These are phyloP conservation scores for Pseudocohnilembus persalinus DNA, from an alignment of 169 alveolate genomes.

Conservation along the genomic window DNA sequence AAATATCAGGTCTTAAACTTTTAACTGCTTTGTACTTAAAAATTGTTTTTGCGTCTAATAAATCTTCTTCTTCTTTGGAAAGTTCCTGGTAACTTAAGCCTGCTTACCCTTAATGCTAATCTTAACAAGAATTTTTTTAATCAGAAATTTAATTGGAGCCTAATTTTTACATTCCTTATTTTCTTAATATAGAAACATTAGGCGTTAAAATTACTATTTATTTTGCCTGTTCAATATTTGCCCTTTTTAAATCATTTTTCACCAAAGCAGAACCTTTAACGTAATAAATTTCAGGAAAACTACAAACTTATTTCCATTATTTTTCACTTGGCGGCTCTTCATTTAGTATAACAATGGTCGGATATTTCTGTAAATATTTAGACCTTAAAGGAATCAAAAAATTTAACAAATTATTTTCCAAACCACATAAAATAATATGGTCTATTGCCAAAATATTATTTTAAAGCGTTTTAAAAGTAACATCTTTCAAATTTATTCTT, in stretches of 20 bases:
- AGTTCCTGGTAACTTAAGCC: conserved; percentile 26
- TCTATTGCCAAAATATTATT: conserved; percentile 73
- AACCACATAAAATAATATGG: conserved; percentile 83
- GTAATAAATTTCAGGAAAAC: conserved; percentile 76
- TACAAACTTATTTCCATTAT: conserved; percentile 71
- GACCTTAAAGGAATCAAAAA: conserved; percentile 83
- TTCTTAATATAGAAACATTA: conserved; percentile 35
- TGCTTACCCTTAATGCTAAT: conserved; percentile 32
- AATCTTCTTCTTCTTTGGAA: conserved; percentile 75
- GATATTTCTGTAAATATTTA: conserved; percentile 52
- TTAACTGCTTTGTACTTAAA: conserved; percentile 76
- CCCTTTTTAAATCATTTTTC: conserved; percentile 68
- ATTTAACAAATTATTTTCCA: conserved; percentile 75
- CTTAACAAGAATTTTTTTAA: too few relatives aligned
- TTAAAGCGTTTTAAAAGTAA: conserved; percentile 65
- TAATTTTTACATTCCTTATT: conserved; percentile 13
- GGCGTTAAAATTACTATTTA: conserved; percentile 80
- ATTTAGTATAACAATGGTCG: conserved; percentile 76
- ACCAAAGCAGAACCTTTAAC: conserved; percentile 79
- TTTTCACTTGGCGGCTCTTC: conserved; percentile 72
- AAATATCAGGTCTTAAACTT: conserved; percentile 64
- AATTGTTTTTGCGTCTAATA: conserved; percentile 81
- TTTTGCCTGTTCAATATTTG: conserved; percentile 70
- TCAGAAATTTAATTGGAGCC: too few relatives aligned
- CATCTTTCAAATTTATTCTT: conserved; percentile 62